Evolutionary conservation across 2,329 filamentous ascomycete species (phyloP).

Genomic region (Aspergillus candidus): DNA sequence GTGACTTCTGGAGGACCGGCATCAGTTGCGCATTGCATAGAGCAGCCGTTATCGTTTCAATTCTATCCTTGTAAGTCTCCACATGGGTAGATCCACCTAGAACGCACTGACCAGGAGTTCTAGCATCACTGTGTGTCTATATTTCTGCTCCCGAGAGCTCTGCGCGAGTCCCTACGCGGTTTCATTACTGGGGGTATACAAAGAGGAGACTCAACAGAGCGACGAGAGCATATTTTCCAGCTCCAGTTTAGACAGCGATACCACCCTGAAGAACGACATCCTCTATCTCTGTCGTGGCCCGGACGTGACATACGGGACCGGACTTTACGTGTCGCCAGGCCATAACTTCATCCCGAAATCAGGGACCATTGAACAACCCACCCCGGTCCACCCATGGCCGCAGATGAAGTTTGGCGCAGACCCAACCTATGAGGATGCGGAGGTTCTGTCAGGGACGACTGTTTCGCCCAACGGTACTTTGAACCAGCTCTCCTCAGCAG

Average conservation of each 20-base stretch:
- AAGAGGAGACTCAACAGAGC: slow-evolving; percentile 13
- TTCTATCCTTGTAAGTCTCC: slow-evolving; percentile 30
- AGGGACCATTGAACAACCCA: slow-evolving; percentile 27
- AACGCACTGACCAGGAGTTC: not conserved
- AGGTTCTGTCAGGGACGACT: slow-evolving; percentile 26
- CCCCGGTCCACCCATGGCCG: slow-evolving; percentile 23
- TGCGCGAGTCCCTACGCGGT: slow-evolving; percentile 34
- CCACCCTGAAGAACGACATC: slow-evolving; percentile 33
- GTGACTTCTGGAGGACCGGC: slow-evolving; percentile 31
- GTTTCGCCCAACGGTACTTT: slow-evolving; percentile 19
- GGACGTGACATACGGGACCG: slow-evolving; percentile 23
- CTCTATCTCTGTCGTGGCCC: slow-evolving; percentile 32
- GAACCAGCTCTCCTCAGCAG: slow-evolving; percentile 12
- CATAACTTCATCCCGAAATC: slow-evolving; percentile 21
- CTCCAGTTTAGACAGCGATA: slow-evolving; percentile 33
- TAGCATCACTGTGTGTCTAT: slow-evolving; percentile 31
- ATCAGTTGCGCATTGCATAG: slow-evolving; percentile 34
- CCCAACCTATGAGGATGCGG: slow-evolving; percentile 21
- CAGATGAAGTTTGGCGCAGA: slow-evolving; percentile 27
- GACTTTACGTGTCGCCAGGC: slow-evolving; percentile 18
- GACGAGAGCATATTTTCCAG: slow-evolving; percentile 28
- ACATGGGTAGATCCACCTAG: not conserved
- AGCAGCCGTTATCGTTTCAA: slow-evolving; percentile 27
- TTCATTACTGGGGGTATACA: slow-evolving; percentile 33
- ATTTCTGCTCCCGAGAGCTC: slow-evolving; percentile 34